These are phyloP conservation scores for Jatropha curcas DNA, from an alignment of 345 rosid genomes.

Conservation along the genomic window DNA sequence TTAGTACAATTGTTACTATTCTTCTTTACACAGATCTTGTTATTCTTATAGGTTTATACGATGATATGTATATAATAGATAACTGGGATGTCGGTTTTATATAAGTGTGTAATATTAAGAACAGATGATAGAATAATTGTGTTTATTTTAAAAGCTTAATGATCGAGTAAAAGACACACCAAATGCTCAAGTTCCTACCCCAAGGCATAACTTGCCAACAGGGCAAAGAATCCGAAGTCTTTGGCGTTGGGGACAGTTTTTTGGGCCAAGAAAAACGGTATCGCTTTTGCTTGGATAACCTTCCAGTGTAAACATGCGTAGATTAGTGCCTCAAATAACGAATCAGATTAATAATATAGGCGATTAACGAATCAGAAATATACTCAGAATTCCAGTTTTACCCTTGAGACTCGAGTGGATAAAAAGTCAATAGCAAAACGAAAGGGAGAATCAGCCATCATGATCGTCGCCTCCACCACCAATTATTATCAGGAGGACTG, in stretches of 20 bases:
- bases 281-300: slow-evolving; percentile 5
- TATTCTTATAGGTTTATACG: slow-evolving; percentile 6
- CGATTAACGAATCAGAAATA: no score
- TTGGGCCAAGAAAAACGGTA: slow-evolving; percentile 10
- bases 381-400: not conserved
- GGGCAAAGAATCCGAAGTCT: slow-evolving; percentile 38
- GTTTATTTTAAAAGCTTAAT: not conserved
- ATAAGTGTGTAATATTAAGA: not conserved
- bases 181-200: not conserved
- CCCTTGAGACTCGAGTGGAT: not conserved
- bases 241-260: not conserved
- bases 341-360: not conserved
- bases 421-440: not conserved
- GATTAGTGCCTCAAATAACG: not conserved
- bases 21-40: not conserved
- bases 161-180: no score
- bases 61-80: not conserved
- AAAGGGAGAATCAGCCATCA: not conserved
- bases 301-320: slow-evolving; percentile 5
- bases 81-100: not conserved
- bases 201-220: slow-evolving; percentile 19
- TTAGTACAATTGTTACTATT: no score
- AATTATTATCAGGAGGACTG: no score
- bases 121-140: not conserved
- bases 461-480: not conserved